These are phyloP conservation scores for Amniculicola lignicola DNA, from an alignment of 495 filamentous ascomycete genomes.

Conservation along the genomic window DNA sequence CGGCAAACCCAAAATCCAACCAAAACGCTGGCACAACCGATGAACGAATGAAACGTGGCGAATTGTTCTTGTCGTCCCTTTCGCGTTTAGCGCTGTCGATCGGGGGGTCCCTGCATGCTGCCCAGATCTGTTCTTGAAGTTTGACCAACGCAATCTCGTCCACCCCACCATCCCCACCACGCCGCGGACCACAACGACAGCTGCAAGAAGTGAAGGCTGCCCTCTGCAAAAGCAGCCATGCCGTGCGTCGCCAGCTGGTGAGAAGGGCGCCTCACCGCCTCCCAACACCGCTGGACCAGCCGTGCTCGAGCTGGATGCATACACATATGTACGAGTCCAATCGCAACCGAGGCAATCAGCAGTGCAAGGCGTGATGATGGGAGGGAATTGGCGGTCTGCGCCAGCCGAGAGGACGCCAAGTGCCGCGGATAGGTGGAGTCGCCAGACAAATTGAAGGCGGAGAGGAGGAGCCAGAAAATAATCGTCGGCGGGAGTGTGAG, in stretches of 20 bases:
- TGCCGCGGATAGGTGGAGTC: slow-evolving; percentile 12
- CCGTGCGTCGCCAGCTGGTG: no score
- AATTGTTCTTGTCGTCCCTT: no score
- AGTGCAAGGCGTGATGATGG: slow-evolving; percentile 9
- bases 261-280: no score
- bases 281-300: no score
- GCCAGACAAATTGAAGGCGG: slow-evolving; percentile 8
- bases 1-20: no score
- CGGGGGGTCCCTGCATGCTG: slow-evolving; percentile 25
- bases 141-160: background rate
- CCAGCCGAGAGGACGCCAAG: slow-evolving; percentile 12
- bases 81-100: slow-evolving; percentile 24
- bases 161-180: background rate
- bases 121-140: slow-evolving; percentile 24
- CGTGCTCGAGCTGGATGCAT: no score
- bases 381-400: slow-evolving; percentile 29
- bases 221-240: no score
- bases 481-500: background rate
- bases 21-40: no score
- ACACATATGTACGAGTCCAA: no score
- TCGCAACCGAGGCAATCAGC: background rate
- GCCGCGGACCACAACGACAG: no score
- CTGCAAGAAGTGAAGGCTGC: no score
- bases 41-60: background rate
- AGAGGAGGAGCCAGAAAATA: no score